Percentiles rank a stretch among this genome's conserved stretches.
Conservation (phyloP, 768 basidiomycete species). For the Hericium coralloides region DNA sequence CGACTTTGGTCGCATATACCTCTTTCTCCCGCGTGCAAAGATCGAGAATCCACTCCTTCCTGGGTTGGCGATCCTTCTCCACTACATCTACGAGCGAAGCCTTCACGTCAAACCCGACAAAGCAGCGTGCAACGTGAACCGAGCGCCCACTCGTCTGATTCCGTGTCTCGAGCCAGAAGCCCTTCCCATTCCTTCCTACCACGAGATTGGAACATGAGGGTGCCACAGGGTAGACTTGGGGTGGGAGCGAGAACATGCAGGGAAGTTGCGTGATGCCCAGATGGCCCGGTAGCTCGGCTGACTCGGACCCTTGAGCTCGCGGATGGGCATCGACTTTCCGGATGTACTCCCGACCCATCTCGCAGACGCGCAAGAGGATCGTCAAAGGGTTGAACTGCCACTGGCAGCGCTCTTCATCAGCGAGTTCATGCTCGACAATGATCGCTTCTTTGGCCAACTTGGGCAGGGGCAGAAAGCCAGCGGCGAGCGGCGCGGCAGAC, state of each 20-base stretch:
- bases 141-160: constrained; percentile 20
- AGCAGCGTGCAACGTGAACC: constrained; percentile 22
- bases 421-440: constrained; percentile 16
- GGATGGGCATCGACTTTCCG: constrained; percentile 24
- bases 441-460: constrained; percentile 19
- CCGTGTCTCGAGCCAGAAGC: constrained; percentile 28
- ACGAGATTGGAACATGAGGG: constrained; percentile 22
- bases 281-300: background rate
- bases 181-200: constrained; percentile 23
- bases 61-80: constrained; percentile 3
- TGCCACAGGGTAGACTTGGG: constrained; percentile 17
- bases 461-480: constrained; percentile 15
- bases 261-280: constrained; percentile 11
- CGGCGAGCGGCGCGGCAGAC: background rate
- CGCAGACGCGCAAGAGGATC: constrained; percentile 19
- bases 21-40: constrained; percentile 18
- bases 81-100: background rate
- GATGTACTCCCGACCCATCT: constrained; percentile 17
- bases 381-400: constrained; percentile 26
- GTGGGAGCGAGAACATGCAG: constrained; percentile 17
- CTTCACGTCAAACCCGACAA: constrained; percentile 23
- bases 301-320: constrained; percentile 3
- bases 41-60: constrained; percentile 9
- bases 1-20: constrained; percentile 22
- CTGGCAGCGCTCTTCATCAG: constrained; percentile 14